phyloP scores from a whole-genome alignment of 2,329 filamentous ascomycete species.

The Neonectria coccinea region DNA sequence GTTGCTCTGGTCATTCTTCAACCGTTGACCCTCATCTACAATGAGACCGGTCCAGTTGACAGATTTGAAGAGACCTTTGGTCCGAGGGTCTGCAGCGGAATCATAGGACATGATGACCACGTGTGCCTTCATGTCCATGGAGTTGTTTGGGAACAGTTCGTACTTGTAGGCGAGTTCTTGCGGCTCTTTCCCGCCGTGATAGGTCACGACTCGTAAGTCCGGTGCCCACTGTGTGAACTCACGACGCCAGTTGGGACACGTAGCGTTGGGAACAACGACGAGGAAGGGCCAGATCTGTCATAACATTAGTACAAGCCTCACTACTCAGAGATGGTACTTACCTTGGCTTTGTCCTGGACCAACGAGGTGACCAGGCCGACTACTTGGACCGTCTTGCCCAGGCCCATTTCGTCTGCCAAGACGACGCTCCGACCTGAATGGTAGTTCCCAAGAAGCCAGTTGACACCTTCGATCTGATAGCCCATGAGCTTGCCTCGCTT shows the following conservation, averaged over 20 bases:
- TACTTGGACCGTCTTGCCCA: constrained; percentile 96
- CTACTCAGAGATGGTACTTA: constrained; percentile 31
- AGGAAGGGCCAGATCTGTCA: constrained; percentile 86
- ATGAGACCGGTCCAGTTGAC: constrained; percentile 90
- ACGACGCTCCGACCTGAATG: constrained; percentile 86
- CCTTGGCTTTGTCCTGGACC: constrained; percentile 70
- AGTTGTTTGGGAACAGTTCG: constrained; percentile 81
- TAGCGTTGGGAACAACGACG: constrained; percentile 93
- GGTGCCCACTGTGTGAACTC: constrained; percentile 97
- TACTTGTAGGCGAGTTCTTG: constrained; percentile 83
- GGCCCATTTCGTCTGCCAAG: constrained; percentile 96
- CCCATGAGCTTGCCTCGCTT: constrained; percentile 87
- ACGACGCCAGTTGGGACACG: constrained; percentile 96
- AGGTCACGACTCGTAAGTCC: constrained; percentile 87
- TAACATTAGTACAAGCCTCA: constrained; percentile 29
- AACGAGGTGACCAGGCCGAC: constrained; percentile 84
- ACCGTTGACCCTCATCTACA: constrained; percentile 92
- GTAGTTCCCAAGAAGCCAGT: constrained; percentile 95
- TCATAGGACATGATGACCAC: constrained; percentile 97
- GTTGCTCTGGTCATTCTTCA: constrained; percentile 91
- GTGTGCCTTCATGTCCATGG: constrained; percentile 82
- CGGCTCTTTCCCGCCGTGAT: constrained; percentile 81
- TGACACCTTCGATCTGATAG: constrained; percentile 92
- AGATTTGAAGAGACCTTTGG: constrained; percentile 72
- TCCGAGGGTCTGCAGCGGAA: constrained; percentile 79